These are phyloP conservation scores for Nitzschia sp. DNA, from an alignment of 108 stramenopile species.

Conservation along the genomic window DNA sequence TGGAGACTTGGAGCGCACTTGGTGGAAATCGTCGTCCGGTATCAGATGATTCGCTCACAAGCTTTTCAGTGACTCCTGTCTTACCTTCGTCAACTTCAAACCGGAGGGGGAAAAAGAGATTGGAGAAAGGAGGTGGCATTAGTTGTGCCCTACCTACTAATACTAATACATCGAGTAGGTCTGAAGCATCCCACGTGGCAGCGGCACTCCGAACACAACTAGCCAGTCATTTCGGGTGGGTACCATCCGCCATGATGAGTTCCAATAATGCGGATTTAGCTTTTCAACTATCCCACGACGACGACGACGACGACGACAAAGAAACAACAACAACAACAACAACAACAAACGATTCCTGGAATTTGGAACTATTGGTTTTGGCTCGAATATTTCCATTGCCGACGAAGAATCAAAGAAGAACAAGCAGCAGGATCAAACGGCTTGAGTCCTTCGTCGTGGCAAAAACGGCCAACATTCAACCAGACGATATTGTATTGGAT, in stretches of 20 bases:
- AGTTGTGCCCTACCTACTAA: not conserved
- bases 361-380: not conserved
- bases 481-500: constrained; percentile 18
- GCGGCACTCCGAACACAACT: too few relatives aligned
- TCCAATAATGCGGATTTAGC: not conserved
- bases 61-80: not conserved
- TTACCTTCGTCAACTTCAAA: not conserved
- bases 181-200: too few relatives aligned
- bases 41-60: not conserved
- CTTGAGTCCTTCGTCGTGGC: constrained; percentile 23
- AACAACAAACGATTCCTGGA: not conserved
- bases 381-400: not conserved
- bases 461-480: not conserved
- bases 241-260: not conserved
- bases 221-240: not conserved
- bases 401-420: not conserved
- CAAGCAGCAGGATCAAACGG: too few relatives aligned
- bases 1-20: not conserved
- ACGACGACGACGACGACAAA: not conserved
- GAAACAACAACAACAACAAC: not conserved
- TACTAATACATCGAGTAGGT: not conserved
- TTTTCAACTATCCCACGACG: not conserved
- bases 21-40: not conserved
- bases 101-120: not conserved
- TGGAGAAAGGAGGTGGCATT: not conserved